Conservation (phyloP, 495 filamentous ascomycete species). For the Hyaloscypha finlandica region DNA sequence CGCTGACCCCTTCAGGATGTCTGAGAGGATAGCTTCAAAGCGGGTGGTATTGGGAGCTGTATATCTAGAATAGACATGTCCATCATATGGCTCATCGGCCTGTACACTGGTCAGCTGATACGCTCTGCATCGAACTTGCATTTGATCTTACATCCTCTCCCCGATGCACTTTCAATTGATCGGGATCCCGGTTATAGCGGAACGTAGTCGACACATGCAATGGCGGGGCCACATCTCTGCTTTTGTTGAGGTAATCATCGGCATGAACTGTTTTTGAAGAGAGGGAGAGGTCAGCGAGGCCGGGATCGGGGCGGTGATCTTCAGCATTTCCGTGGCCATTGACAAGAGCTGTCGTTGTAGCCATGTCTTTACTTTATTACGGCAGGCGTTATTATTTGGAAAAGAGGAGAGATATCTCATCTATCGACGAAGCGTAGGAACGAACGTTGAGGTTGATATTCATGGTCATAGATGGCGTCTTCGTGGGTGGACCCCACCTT, state of each 20-base stretch:
- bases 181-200: conserved; percentile 72
- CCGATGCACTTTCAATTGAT: conserved; percentile 52
- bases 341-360: conserved; percentile 1
- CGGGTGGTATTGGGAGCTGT: conserved; percentile 74
- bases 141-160: conserved; percentile 41
- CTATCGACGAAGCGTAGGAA: neutral
- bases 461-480: neutral
- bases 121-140: neutral
- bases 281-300: conserved; percentile 42
- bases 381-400: neutral
- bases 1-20: conserved; percentile 66
- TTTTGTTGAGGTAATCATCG: conserved; percentile 73
- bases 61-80: conserved; percentile 78
- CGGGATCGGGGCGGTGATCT: conserved; percentile 9
- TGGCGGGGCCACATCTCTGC: conserved; percentile 77
- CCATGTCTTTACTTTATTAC: conserved; percentile 13
- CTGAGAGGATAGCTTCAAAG: conserved; percentile 78
- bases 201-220: conserved; percentile 89
- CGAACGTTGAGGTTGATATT: neutral
- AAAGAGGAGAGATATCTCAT: neutral
- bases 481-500: conserved; percentile 1
- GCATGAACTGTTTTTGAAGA: conserved; percentile 83
- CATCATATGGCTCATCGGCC: conserved; percentile 43
- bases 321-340: conserved; percentile 16
- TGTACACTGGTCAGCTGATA: conserved; percentile 32